phyloP scores from a whole-genome alignment of 2,329 filamentous ascomycete species.

The Colletotrichum lindemuthianum region DNA sequence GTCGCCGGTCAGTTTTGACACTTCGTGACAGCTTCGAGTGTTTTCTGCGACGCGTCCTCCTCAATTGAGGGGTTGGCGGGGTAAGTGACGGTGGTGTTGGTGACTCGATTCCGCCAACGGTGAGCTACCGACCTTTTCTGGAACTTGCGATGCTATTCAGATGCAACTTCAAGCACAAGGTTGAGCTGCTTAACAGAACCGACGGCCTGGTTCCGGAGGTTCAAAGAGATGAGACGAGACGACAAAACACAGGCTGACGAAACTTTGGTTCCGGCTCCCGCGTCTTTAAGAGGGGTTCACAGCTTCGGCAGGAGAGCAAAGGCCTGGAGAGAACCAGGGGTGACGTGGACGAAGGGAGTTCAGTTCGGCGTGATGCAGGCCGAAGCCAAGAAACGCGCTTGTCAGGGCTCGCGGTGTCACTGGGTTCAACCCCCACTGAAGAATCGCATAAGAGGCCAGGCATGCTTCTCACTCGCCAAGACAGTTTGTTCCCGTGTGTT shows the following conservation, averaged over 20 bases:
- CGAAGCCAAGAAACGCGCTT: conserved; percentile 28
- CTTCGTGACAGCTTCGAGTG: no score
- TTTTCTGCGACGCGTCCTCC: no score
- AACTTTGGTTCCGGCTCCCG: background rate
- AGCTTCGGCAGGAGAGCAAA: conserved; percentile 2
- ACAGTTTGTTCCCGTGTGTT: background rate
- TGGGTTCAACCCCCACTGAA: background rate
- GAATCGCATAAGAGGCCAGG: background rate
- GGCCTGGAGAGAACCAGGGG: conserved; percentile 2
- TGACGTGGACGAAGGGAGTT: background rate
- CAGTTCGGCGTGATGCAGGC: conserved; percentile 25
- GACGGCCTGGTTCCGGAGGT: background rate
- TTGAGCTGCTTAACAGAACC: background rate
- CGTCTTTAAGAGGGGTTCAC: background rate
- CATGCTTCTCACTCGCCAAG: background rate
- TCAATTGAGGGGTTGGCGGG: no score
- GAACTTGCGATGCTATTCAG: background rate
- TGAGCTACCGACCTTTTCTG: background rate
- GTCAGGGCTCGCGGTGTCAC: conserved; percentile 1
- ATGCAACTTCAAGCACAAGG: background rate
- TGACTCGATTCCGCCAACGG: no score
- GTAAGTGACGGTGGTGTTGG: no score
- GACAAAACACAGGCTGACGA: no score
- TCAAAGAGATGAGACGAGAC: no score
- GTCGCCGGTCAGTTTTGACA: no score